A percentile compares a stretch with the other conserved stretches of the same genome.
These are phyloP conservation scores for Epichloe brachyelytri DNA, from an alignment of 2,329 filamentous ascomycete species.

Conservation along the genomic window DNA sequence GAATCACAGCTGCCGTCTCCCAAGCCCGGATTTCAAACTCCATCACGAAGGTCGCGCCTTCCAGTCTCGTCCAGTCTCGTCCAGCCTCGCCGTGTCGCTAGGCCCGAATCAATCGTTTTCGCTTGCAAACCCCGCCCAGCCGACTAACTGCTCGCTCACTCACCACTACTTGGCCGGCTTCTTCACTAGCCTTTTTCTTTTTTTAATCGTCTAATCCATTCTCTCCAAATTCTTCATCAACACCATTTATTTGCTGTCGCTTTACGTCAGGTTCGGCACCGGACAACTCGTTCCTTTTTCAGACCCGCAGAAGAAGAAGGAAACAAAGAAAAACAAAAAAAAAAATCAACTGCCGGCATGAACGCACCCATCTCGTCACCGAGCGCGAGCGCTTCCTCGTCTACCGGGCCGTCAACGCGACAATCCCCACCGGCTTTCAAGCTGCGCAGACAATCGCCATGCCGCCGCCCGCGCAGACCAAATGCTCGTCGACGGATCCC, in stretches of 20 bases:
- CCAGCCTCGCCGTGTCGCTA: no score
- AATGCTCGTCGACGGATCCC: slow-evolving; percentile 32
- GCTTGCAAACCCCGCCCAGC: no score
- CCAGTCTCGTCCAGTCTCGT: no score
- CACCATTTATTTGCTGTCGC: no score
- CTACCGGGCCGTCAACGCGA: slow-evolving; percentile 16
- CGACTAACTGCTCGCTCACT: background rate
- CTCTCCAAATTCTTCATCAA: no score
- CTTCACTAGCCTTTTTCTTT: background rate
- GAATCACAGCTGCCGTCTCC: no score
- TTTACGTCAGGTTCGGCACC: background rate
- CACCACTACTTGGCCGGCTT: background rate
- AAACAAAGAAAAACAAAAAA: background rate
- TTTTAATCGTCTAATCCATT: background rate
- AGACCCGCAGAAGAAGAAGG: background rate
- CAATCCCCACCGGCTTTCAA: slow-evolving; percentile 15
- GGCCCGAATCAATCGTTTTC: no score
- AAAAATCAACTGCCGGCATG: background rate
- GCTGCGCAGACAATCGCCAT: slow-evolving; percentile 11
- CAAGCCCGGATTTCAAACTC: no score
- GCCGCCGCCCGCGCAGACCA: slow-evolving; percentile 16
- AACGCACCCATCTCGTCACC: slow-evolving; percentile 5
- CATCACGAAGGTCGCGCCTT: no score
- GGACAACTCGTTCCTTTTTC: background rate
- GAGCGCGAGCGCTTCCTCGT: slow-evolving; percentile 7